Base-by-base conservation (phyloP, 1,284 basidiomycete genomes). In the Trichosporon faecale region DNA sequence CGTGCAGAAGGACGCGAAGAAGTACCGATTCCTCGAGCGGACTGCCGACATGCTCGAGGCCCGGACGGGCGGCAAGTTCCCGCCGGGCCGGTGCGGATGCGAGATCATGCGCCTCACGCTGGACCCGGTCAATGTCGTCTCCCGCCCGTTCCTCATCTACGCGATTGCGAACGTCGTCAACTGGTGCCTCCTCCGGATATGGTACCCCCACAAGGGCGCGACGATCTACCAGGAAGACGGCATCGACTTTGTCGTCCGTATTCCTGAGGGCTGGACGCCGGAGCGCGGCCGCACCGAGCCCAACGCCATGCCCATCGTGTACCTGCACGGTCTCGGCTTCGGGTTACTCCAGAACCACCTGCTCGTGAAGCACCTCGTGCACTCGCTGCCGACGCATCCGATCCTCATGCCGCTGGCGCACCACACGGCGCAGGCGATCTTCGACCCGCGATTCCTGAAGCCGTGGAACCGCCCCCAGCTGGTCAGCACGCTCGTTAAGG, bases 261-360 rank as follows among this genome's bases (percentile, higher is more conserved):
- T 91, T 49, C 93, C 93, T 2, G 75, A 82, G 12, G 81, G 84
- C 9, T 94, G 92, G 91, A 85, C 89, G 67, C 81, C 88, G 3
- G 78, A 82, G 25, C 76, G 75, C 57, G 79, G 78, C 12, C 66
- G 67, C 37, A 76, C 60, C 4, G 75, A 77, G 14, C 71, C 70
- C 57, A 84, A 80, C 73, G 86, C 86, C 49, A 87, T 88, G 66
- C 94, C 94, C 0, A 84, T 95, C 49, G 86, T 96, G 11, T 93
- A 95, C 79, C 81, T 94, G 60, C 94, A 96, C 77, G 94, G 94
- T 1, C 87, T 97, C 0, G 94, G 94, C 12, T 86, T 95, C 55
- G 93, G 93, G 1, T 79, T 93, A 79, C 70, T 85, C 74, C 73
- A 84, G 83, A 85, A 84, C 73, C 80, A 83, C 29, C 78, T 84